Evolutionary conservation across 768 basidiomycete species (phyloP).

Genomic region (Tricholoma sp.): DNA sequence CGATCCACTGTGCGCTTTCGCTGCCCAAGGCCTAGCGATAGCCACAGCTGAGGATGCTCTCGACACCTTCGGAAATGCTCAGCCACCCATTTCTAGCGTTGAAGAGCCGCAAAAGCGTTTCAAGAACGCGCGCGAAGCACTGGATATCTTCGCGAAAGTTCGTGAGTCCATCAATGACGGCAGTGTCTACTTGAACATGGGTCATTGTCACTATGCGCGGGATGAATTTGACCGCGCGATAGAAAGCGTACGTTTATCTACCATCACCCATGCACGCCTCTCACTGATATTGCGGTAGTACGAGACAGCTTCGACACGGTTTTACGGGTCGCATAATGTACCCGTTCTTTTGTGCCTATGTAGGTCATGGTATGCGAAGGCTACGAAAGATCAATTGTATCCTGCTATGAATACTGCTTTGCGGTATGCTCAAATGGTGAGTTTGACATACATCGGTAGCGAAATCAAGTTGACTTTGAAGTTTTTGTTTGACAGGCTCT

Average conservation of each 20-base stretch:
- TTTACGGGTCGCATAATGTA: conserved; percentile 69
- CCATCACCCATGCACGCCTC: neutral
- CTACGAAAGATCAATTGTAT: conserved; percentile 84
- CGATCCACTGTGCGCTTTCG: conserved; percentile 84
- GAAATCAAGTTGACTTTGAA: conserved; percentile 2
- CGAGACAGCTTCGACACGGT: conserved; percentile 81
- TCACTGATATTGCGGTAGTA: conserved; percentile 49
- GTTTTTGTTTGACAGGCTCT: conserved; percentile 54
- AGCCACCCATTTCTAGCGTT: conserved; percentile 35
- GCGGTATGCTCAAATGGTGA: conserved; percentile 74
- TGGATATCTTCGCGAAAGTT: conserved; percentile 87
- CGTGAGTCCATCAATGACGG: conserved; percentile 79
- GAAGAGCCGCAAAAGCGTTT: conserved; percentile 66
- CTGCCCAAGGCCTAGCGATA: conserved; percentile 94
- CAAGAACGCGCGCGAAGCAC: conserved; percentile 78
- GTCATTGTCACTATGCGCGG: conserved; percentile 87
- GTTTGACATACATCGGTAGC: conserved; percentile 8
- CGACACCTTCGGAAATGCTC: conserved; percentile 55
- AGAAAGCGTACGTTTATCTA: conserved; percentile 69
- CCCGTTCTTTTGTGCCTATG: conserved; percentile 81
- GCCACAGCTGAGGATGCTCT: conserved; percentile 89
- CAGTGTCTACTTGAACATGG: conserved; percentile 93
- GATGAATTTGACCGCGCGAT: conserved; percentile 97
- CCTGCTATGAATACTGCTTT: conserved; percentile 80
- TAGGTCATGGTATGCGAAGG: conserved; percentile 92